Percentiles rank a stretch among this genome's conserved stretches.
Evolutionary conservation across 148 eudicot species (phyloP).

Genomic region (Mesembryanthemum crystallinum): DNA sequence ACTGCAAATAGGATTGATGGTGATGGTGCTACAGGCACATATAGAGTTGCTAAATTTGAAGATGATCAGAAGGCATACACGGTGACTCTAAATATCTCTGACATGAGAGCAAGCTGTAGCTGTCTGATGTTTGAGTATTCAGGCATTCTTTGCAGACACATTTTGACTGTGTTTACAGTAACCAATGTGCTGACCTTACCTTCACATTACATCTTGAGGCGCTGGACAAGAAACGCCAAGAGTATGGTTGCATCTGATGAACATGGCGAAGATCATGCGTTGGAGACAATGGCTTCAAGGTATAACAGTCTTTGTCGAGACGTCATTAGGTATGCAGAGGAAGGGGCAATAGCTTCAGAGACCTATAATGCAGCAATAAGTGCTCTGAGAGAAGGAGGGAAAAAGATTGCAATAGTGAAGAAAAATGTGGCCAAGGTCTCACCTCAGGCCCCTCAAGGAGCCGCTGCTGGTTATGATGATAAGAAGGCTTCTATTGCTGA

Average conservation of each 20-base stretch:
- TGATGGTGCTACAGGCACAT: slow-evolving; percentile 61
- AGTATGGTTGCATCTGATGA: slow-evolving; percentile 43
- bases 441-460: slow-evolving; percentile 47
- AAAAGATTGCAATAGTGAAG: slow-evolving; percentile 56
- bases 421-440: slow-evolving; percentile 52
- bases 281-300: slow-evolving; percentile 51
- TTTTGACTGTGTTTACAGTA: slow-evolving; percentile 86
- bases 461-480: slow-evolving; percentile 47
- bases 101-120: slow-evolving; percentile 80
- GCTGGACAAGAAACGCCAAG: slow-evolving; percentile 94
- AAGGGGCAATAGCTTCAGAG: slow-evolving; percentile 64
- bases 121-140: slow-evolving; percentile 90
- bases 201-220: slow-evolving; percentile 76
- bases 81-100: slow-evolving; percentile 58
- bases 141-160: slow-evolving; percentile 85
- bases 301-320: slow-evolving; percentile 72
- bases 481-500: slow-evolving; percentile 46
- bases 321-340: slow-evolving; percentile 77
- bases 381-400: slow-evolving; percentile 66
- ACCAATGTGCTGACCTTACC: slow-evolving; percentile 90
- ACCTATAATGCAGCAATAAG: slow-evolving; percentile 56
- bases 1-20: slow-evolving; percentile 84
- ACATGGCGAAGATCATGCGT: slow-evolving; percentile 31
- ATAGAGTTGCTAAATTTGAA: slow-evolving; percentile 83
- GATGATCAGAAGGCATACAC: slow-evolving; percentile 71